phyloP scores from a whole-genome alignment of 352 stramenopile species.

The Phytophthora melonis region DNA sequence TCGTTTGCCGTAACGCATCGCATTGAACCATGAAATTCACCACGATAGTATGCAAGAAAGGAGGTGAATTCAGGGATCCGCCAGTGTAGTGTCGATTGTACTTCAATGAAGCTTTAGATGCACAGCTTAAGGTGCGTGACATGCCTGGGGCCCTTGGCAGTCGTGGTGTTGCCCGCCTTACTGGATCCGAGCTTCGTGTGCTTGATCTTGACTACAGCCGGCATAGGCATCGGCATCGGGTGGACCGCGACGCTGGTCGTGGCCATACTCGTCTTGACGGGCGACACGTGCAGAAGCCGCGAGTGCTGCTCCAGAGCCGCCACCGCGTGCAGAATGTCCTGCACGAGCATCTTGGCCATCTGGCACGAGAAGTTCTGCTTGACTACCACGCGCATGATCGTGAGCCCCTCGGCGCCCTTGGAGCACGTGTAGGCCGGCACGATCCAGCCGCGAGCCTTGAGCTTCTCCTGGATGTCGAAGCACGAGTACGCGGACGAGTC shows the following conservation, averaged over 20 bases:
- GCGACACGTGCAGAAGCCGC: conserved; percentile 56
- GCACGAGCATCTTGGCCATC: conserved; percentile 86
- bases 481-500: conserved; percentile 73
- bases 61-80: too few relatives aligned
- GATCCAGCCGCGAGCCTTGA: conserved; percentile 82
- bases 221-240: conserved; percentile 38
- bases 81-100: background rate
- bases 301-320: conserved; percentile 71
- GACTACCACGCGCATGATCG: conserved; percentile 88
- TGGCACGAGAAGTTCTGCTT: conserved; percentile 88
- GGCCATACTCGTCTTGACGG: conserved; percentile 55
- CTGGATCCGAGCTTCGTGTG: conserved; percentile 53
- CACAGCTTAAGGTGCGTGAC: conserved; percentile 23
- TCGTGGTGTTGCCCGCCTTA: background rate
- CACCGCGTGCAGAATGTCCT: conserved; percentile 82
- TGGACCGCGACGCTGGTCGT: conserved; percentile 53
- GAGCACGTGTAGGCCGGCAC: conserved; percentile 88
- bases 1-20: too few relatives aligned
- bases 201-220: conserved; percentile 49
- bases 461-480: conserved; percentile 89
- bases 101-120: conserved; percentile 8
- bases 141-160: conserved; percentile 7
- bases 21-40: too few relatives aligned
- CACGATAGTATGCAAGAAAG: too few relatives aligned
- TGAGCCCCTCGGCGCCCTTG: conserved; percentile 68